A percentile compares a stretch with the other conserved stretches of the same genome.
Evolutionary conservation across 2,329 filamentous ascomycete genomes (phyloP).

Genomic region (Pseudohalonectria lignicola): DNA sequence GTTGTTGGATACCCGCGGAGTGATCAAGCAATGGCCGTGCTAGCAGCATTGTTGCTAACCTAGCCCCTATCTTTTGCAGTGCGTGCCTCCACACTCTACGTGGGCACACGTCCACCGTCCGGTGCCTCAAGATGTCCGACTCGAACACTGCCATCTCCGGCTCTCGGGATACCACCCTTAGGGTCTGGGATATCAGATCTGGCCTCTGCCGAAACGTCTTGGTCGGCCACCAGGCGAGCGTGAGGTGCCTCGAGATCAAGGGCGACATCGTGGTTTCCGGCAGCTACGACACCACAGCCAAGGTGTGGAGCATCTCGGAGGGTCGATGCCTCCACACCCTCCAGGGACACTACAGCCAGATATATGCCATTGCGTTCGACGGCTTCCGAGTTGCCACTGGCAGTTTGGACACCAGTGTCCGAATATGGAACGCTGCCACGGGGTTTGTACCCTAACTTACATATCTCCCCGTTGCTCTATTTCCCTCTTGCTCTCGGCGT

Average conservation of each 20-base stretch:
- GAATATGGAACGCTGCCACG: conserved; percentile 88
- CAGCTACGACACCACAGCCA: conserved; percentile 93
- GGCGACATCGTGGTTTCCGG: conserved; percentile 96
- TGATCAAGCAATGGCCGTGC: neutral
- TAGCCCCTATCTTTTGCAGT: conserved; percentile 28
- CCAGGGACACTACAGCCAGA: conserved; percentile 93
- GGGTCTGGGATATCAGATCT: conserved; percentile 87
- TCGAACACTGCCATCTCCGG: conserved; percentile 90
- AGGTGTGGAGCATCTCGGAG: conserved; percentile 96
- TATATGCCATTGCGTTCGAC: conserved; percentile 97
- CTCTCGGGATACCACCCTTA: conserved; percentile 84
- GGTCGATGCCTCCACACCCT: conserved; percentile 85
- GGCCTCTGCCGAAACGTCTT: conserved; percentile 86
- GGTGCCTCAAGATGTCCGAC: conserved; percentile 96
- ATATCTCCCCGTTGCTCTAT: no score
- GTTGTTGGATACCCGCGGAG: conserved; percentile 15
- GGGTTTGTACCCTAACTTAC: conserved; percentile 38
- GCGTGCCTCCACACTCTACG: conserved; percentile 71
- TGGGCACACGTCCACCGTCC: conserved; percentile 91
- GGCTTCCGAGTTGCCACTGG: conserved; percentile 88
- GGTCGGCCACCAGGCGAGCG: conserved; percentile 89
- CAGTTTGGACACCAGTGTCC: conserved; percentile 89
- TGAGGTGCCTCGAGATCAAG: conserved; percentile 89
- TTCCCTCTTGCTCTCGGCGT: no score
- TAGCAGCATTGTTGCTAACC: neutral